phyloP scores from a whole-genome alignment of 2,329 filamentous ascomycete species.

The Phaeosphaeriaceae sp. region DNA sequence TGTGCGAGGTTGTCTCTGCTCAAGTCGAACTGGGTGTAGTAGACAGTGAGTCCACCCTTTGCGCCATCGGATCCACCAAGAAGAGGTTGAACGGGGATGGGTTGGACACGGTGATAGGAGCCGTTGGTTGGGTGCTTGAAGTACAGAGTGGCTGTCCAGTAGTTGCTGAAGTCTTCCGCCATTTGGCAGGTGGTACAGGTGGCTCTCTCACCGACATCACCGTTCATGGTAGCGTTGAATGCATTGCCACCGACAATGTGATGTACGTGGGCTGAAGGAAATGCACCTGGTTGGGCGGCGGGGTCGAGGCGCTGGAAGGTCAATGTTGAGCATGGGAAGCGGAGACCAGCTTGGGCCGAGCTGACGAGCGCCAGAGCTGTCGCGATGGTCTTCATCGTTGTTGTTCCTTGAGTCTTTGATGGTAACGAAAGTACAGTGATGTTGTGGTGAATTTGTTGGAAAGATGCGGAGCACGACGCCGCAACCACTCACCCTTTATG shows the following conservation, averaged over 20 bases:
- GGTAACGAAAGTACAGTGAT: neutral
- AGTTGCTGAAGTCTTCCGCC: constrained; percentile 31
- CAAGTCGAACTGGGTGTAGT: constrained; percentile 45
- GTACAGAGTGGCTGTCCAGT: constrained; percentile 34
- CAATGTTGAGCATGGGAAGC: constrained; percentile 37
- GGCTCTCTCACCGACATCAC: constrained; percentile 28
- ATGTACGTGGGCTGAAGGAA: constrained; percentile 33
- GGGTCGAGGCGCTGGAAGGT: constrained; percentile 37
- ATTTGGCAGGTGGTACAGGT: constrained; percentile 39
- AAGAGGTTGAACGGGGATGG: constrained; percentile 31
- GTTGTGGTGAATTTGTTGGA: neutral
- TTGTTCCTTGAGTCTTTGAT: neutral
- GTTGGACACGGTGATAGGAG: constrained; percentile 33
- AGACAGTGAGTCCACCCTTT: constrained; percentile 35
- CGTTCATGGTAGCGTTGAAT: constrained; percentile 33
- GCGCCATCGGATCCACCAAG: constrained; percentile 32
- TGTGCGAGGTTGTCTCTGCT: constrained; percentile 34
- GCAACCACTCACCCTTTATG: neutral
- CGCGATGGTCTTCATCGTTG: constrained; percentile 28
- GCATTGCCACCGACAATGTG: constrained; percentile 40
- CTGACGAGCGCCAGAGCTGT: constrained; percentile 26
- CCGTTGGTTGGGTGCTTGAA: constrained; percentile 38
- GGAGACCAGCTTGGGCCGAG: constrained; percentile 31
- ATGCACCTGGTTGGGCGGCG: constrained; percentile 28
- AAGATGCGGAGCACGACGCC: neutral